Percentiles rank a stretch among this genome's conserved stretches.
These are phyloP conservation scores for Microbotryum scabiosae DNA, from an alignment of 1,284 basidiomycete genomes.

Conservation along the genomic window DNA sequence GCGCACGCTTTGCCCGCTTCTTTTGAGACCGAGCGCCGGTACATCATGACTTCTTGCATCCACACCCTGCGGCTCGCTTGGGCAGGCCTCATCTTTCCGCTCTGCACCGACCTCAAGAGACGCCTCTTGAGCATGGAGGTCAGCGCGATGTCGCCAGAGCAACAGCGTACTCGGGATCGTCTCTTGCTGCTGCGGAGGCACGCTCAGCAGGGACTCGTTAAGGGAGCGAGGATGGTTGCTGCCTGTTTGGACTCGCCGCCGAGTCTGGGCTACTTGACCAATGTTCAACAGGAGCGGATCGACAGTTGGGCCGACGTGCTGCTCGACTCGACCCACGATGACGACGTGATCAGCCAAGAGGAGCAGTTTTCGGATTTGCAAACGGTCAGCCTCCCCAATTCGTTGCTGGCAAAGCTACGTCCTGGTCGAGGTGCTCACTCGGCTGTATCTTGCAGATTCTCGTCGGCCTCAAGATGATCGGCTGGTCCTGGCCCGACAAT, in stretches of 20 bases:
- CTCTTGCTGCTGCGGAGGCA: constrained; percentile 14
- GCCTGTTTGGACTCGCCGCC: constrained; percentile 21
- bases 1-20: constrained; percentile 24
- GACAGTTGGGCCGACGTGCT: constrained; percentile 20
- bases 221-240: constrained; percentile 25
- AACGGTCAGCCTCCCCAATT: constrained; percentile 5
- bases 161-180: constrained; percentile 12
- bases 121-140: constrained; percentile 3
- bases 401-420: no score
- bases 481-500: constrained; percentile 26
- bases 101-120: constrained; percentile 18
- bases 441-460: neutral
- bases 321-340: constrained; percentile 10
- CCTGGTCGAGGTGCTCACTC: neutral
- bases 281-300: constrained; percentile 20
- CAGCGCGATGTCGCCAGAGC: neutral
- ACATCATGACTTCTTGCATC: constrained; percentile 15
- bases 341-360: constrained; percentile 10
- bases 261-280: constrained; percentile 19
- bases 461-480: constrained; percentile 25
- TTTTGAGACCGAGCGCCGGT: neutral
- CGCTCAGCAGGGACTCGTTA: constrained; percentile 10
- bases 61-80: constrained; percentile 21
- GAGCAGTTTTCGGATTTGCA: constrained; percentile 10
- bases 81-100: constrained; percentile 20